A percentile compares a stretch with the other conserved stretches of the same genome.
Conservation (phyloP, 306 rosid species). For the Acacia crassicarpa region DNA sequence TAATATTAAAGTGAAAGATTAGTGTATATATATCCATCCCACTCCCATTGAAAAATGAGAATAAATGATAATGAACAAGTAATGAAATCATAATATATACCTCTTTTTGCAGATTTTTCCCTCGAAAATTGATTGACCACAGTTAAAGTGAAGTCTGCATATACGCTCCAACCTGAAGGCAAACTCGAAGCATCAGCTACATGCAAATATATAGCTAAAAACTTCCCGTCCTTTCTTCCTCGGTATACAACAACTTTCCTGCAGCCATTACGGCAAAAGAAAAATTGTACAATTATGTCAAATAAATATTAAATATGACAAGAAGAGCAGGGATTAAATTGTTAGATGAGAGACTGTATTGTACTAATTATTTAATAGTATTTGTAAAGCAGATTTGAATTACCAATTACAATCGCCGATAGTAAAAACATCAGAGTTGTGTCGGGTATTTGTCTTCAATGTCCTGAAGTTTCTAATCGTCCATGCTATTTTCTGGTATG, state of each 20-base stretch:
- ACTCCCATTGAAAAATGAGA: background rate
- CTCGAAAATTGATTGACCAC: background rate
- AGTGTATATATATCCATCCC: background rate
- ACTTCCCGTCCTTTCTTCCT: background rate
- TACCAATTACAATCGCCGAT: background rate
- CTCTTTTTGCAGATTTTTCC: background rate
- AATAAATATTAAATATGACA: too few relatives aligned
- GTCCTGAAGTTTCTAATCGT: background rate
- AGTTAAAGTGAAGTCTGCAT: background rate
- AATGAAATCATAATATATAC: background rate
- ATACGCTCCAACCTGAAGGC: background rate
- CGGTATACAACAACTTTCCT: background rate
- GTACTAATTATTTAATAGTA: background rate
- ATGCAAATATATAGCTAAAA: background rate
- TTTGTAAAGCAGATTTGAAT: background rate
- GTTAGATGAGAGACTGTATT: background rate
- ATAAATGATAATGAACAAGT: background rate
- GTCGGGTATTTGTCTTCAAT: background rate
- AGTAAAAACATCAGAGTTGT: background rate
- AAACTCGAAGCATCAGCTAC: background rate
- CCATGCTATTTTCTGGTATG: background rate
- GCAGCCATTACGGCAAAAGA: background rate
- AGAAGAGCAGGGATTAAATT: too few relatives aligned
- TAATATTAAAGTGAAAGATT: background rate
- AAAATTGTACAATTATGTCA: background rate